phyloP scores from a whole-genome alignment of 148 eudicot species.

The Amaranthus hypochondriacus region DNA sequence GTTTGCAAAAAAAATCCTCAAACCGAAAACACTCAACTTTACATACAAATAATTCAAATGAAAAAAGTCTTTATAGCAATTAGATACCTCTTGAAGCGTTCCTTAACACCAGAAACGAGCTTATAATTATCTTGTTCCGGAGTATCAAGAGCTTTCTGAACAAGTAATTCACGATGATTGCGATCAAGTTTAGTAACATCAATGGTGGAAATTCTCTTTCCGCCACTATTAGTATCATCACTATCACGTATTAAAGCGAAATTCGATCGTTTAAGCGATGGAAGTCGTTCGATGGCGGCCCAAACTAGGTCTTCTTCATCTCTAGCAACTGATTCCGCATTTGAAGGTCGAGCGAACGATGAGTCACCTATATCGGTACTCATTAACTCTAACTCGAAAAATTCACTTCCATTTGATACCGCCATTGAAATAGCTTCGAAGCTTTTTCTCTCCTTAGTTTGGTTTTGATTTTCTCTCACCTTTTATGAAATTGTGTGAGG shows the following conservation, averaged over 20 bases:
- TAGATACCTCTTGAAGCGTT: constrained; percentile 58
- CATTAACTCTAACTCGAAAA: constrained; percentile 42
- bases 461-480: neutral
- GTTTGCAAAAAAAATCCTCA: no score
- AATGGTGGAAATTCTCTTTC: constrained; percentile 29
- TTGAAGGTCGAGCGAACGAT: constrained; percentile 47
- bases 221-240: constrained; percentile 12
- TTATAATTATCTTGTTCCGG: constrained; percentile 71
- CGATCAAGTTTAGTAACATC: constrained; percentile 75
- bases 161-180: constrained; percentile 51
- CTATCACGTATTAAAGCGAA: constrained; percentile 45
- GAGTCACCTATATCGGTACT: constrained; percentile 23
- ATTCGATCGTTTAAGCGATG: constrained; percentile 49
- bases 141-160: constrained; percentile 62
- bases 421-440: constrained; percentile 3
- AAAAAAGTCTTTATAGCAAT: neutral
- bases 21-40: neutral
- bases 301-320: constrained; percentile 68
- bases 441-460: neutral
- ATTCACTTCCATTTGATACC: constrained; percentile 51
- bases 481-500: neutral
- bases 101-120: constrained; percentile 72
- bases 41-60: no score
- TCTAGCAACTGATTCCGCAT: constrained; percentile 47
- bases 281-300: constrained; percentile 75